These are phyloP conservation scores for Pseudomonodictys pantanalensis DNA, from an alignment of 495 filamentous ascomycete genomes.

Conservation along the genomic window DNA sequence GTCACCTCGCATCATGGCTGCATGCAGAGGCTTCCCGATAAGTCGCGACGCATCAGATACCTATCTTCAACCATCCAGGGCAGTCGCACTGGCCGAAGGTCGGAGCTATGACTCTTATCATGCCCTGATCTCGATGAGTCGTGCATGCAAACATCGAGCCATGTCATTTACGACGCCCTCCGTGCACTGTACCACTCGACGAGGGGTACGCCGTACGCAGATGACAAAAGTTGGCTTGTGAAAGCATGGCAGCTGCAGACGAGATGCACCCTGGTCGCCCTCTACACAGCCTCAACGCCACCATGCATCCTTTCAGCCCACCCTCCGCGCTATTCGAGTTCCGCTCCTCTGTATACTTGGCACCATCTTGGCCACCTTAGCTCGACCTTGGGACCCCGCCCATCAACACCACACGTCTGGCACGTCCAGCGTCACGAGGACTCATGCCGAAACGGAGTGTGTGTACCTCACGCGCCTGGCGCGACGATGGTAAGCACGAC, in stretches of 20 bases:
- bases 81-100: slow-evolving; percentile 5
- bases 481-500: background rate
- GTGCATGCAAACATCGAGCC: background rate
- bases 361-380: slow-evolving; percentile 14
- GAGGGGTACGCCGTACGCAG: background rate
- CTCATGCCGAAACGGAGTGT: slow-evolving; percentile 14
- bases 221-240: background rate
- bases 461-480: background rate
- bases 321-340: slow-evolving; percentile 18
- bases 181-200: background rate
- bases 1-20: slow-evolving; percentile 21
- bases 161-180: background rate
- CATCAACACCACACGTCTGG: slow-evolving; percentile 4
- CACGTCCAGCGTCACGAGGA: slow-evolving; percentile 16
- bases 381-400: slow-evolving; percentile 2
- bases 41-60: no score
- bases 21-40: background rate
- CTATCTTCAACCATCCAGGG: background rate
- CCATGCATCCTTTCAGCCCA: slow-evolving; percentile 8
- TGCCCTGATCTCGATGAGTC: no score
- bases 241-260: background rate
- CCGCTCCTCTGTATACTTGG: slow-evolving; percentile 1
- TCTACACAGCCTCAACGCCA: slow-evolving; percentile 30
- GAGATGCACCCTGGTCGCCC: background rate
- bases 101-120: no score